These are phyloP conservation scores for Blastobotrys terrestris DNA, from an alignment of 805 yeast genomes.

Conservation along the genomic window DNA sequence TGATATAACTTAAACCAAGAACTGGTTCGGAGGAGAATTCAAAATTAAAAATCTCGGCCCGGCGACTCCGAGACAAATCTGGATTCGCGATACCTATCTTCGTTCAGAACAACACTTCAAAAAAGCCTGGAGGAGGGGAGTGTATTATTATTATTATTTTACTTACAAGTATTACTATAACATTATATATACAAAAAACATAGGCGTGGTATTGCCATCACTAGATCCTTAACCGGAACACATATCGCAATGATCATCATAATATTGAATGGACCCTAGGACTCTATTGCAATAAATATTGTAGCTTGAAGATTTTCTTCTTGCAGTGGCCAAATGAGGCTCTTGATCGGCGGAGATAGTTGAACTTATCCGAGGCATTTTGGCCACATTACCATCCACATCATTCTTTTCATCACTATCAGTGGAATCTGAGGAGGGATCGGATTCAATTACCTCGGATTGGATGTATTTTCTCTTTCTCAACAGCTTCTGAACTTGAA, in stretches of 20 bases:
- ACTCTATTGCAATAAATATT: background rate
- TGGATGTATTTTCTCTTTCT: constrained; percentile 1
- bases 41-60: background rate
- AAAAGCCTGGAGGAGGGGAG: too few relatives aligned
- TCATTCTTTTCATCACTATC: background rate
- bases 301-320: background rate
- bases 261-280: background rate
- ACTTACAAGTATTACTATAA: too few relatives aligned
- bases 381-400: background rate
- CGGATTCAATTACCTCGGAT: background rate
- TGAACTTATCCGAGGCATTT: background rate
- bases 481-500: background rate
- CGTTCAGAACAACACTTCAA: too few relatives aligned
- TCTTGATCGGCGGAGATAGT: background rate
- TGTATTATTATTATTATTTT: too few relatives aligned
- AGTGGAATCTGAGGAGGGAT: background rate
- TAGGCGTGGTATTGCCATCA: background rate
- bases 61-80: background rate
- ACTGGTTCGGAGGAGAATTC: background rate
- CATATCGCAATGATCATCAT: constrained; percentile 78
- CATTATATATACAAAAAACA: background rate
- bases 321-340: background rate
- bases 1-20: background rate
- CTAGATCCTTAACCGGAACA: constrained; percentile 63
- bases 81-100: too few relatives aligned